Evolutionary conservation across 192 early-diverging fungal species (phyloP), one percentile per base, ranked within the genome.

Genomic region (Coemansia sp.): DNA sequence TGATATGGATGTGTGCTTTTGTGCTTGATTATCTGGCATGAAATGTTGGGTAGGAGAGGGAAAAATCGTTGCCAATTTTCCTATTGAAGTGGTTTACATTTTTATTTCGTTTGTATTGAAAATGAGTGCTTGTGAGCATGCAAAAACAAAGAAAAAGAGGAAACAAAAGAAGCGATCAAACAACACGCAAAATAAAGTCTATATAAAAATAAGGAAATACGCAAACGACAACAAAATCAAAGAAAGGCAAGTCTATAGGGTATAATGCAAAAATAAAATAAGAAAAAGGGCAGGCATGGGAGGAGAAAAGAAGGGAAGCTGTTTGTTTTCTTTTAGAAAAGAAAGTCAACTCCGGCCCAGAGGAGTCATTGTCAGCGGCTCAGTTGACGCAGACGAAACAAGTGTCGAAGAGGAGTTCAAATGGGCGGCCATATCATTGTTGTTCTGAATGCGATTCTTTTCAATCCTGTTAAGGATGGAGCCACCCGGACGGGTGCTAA

Each of bases 381-480:
- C 66, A 0, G 77, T 37, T 6, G 77, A 73, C 32, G 49, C 62
- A 5, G 40, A 19, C 12, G 74, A 67, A 26, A 74, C 69, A 39
- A 74, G 52, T 13, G 77, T 74, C 8, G 72, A 68, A 22, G 69
- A 67, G 21, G 77, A 80, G 61, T 65, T 57, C 42, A 68, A 67
- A 51, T 74, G 62, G 46, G 46, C 46, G 13, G 65, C 19, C 26
- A 56, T 41, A 40, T 36, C 45, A 4, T 56, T 61, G 45, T 41
- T 55, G 9, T 56, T 61, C 7, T 41, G 54, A 37, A 41, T 55
- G 10, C 78, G 60, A 45, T 51, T 62, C 56, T 76, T 71, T 36
- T 76, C 78, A 42, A 81, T 68, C 19, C 73, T 70, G 65, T 73
- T 72, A 12, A 76, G 65, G 55, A 81, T 76, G 7, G 78, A 81